Conservation (phyloP, 2,329 filamentous ascomycete genomes). For the Neurospora sp. region DNA sequence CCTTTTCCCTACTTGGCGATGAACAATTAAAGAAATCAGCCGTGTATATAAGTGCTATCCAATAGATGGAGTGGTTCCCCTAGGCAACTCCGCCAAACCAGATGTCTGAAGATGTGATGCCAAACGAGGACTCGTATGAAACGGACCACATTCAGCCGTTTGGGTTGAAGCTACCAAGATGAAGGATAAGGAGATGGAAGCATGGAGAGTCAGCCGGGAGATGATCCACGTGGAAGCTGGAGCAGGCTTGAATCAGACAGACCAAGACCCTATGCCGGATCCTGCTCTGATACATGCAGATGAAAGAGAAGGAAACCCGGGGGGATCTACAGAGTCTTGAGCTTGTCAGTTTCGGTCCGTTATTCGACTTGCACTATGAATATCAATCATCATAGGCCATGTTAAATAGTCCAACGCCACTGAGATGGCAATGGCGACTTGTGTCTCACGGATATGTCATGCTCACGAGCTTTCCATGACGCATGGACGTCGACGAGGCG, state of each 20-base stretch:
- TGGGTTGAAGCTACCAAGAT: neutral
- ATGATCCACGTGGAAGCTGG: neutral
- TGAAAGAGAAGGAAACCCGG: neutral
- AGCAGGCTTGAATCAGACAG: neutral
- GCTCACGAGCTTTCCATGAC: neutral
- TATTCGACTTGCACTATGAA: neutral
- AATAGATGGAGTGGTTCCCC: slow-evolving; percentile 22
- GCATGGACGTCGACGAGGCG: neutral
- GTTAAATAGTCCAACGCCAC: neutral
- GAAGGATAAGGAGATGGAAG: neutral
- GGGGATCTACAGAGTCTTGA: neutral
- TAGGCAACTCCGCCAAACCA: neutral
- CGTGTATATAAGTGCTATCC: slow-evolving; percentile 34
- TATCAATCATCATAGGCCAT: neutral
- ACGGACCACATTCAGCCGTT: neutral
- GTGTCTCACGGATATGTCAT: neutral
- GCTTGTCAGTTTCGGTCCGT: neutral
- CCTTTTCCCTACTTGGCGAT: slow-evolving; percentile 6
- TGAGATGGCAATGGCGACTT: neutral
- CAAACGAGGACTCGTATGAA: neutral
- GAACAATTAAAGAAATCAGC: slow-evolving; percentile 10
- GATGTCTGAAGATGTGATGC: neutral
- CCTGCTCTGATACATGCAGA: neutral
- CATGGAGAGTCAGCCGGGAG: neutral
- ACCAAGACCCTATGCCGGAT: neutral